These are phyloP conservation scores for Lasiodiplodia sp. DNA, from an alignment of 2,329 filamentous ascomycete species.

Conservation along the genomic window DNA sequence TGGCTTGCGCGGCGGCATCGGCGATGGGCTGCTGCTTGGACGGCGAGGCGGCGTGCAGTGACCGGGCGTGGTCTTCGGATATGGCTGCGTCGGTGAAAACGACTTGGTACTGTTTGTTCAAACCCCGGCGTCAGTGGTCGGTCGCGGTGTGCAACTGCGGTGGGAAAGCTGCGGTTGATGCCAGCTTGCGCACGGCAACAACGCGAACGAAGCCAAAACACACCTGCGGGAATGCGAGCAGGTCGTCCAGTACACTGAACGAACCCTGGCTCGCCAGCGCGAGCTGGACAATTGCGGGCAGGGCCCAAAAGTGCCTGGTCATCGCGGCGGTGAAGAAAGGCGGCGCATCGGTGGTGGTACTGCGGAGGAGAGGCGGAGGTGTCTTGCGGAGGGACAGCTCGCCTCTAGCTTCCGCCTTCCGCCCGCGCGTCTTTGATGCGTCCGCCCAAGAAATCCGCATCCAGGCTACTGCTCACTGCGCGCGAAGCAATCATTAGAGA, in stretches of 20 bases:
- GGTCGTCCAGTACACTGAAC: slow-evolving; percentile 88
- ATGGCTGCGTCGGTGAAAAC: slow-evolving; percentile 77
- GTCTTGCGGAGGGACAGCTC: slow-evolving; percentile 30
- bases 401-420: slow-evolving; percentile 10
- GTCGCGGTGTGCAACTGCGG: slow-evolving; percentile 2
- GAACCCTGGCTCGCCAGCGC: slow-evolving; percentile 62
- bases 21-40: not conserved
- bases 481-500: not conserved
- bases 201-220: slow-evolving; percentile 37
- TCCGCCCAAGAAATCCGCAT: not conserved
- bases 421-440: not conserved
- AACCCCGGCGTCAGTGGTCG: slow-evolving; percentile 6
- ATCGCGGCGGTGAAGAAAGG: slow-evolving; percentile 14
- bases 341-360: slow-evolving; percentile 15
- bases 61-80: slow-evolving; percentile 71
- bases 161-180: slow-evolving; percentile 8
- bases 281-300: slow-evolving; percentile 56
- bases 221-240: slow-evolving; percentile 87
- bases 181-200: slow-evolving; percentile 18
- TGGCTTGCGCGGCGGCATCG: slow-evolving; percentile 1
- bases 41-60: slow-evolving; percentile 34
- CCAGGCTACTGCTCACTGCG: no score
- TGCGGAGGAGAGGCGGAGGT: slow-evolving; percentile 23
- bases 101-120: slow-evolving; percentile 74
- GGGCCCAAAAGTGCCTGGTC: slow-evolving; percentile 58